Evolutionary conservation across 305 asterid species (phyloP), one percentile per base, ranked within the genome.

Genomic region (Solanum hybrid): DNA sequence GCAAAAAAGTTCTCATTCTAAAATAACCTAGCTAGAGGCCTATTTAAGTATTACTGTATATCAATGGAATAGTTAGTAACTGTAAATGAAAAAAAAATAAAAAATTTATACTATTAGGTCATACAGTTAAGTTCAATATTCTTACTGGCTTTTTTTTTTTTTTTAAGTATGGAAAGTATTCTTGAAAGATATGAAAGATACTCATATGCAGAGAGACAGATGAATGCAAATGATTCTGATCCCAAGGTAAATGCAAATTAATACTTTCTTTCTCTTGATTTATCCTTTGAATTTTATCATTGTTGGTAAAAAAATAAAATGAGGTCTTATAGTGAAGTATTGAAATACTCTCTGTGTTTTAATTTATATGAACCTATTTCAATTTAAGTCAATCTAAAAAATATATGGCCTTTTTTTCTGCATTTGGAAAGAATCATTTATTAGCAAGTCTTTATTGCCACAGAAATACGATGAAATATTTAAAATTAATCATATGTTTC

Each of bases 121-220:
- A 78, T 32, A n/a, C 8, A 22, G 31, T 78, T 78, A 22, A 77
- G 31, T 78, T 78, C 85, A 36, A 35, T 10, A 19, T 10, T 15
- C 7, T 22, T 10, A 35, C 85, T 37, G 17, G 4, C 0, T 24
- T 79, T 37, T 60, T 60, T 56, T 17, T 15, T 4, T 87, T 73
- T 26, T 90, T 90, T 91, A 64, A 96, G 98, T 81, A 94, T 96
- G 97, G 98, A 92, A 78, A 91, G 90, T 89, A 94, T 95, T 89
- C 77, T 96, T 88, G 97, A 95, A 78, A 94, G 94, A 90, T 95
- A 96, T 24, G 98, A 96, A 88, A 93, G 94, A 76, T 92, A 90
- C 87, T 87, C 94, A 1, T 88, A 78, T 88, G 93, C 94, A 12
- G 95, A 93, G 90, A 92, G 91, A 86, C 90, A 90, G 82, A 29